These are phyloP conservation scores for Saturnispora silvae DNA, from an alignment of 805 yeast species.

Conservation along the genomic window DNA sequence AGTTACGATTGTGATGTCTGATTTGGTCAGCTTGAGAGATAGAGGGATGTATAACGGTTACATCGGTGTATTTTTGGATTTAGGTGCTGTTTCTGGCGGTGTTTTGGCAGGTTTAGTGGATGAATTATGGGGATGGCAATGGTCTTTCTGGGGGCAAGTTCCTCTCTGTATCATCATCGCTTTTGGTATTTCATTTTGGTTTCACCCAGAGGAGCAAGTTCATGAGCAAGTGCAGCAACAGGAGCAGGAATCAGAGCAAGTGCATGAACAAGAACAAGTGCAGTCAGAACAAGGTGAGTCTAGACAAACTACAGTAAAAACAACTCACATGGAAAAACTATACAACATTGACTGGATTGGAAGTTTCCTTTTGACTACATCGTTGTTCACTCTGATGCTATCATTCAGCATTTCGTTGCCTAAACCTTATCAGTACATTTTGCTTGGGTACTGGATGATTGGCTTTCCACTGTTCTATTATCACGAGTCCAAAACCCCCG, in stretches of 20 bases:
- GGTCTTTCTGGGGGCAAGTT: slow-evolving; percentile 41
- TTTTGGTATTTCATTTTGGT: slow-evolving; percentile 21
- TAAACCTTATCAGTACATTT: slow-evolving; percentile 35
- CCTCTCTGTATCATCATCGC: slow-evolving; percentile 37
- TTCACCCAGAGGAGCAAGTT: too few relatives aligned
- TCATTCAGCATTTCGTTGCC: slow-evolving; percentile 59
- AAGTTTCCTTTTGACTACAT: slow-evolving; percentile 43
- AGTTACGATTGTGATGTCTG: slow-evolving; percentile 65
- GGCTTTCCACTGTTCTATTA: slow-evolving; percentile 34
- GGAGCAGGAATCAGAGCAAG: too few relatives aligned
- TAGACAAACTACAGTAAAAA: too few relatives aligned
- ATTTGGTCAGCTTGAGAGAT: slow-evolving; percentile 60
- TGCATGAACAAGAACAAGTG: too few relatives aligned
- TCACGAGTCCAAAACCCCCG: slow-evolving; percentile 40
- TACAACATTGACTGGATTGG: slow-evolving; percentile 62
- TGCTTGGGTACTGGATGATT: slow-evolving; percentile 26
- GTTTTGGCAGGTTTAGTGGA: slow-evolving; percentile 47
- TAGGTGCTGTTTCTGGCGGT: slow-evolving; percentile 70
- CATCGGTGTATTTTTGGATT: slow-evolving; percentile 61
- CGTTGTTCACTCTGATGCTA: slow-evolving; percentile 48
- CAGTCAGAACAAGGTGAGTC: slow-evolving; percentile 20
- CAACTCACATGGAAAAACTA: slow-evolving; percentile 34
- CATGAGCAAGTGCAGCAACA: too few relatives aligned
- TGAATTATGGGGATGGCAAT: slow-evolving; percentile 51
- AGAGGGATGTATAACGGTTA: slow-evolving; percentile 77